These are phyloP conservation scores for Pseudozyma sp. DNA, from an alignment of 1,284 basidiomycete genomes.

Conservation along the genomic window DNA sequence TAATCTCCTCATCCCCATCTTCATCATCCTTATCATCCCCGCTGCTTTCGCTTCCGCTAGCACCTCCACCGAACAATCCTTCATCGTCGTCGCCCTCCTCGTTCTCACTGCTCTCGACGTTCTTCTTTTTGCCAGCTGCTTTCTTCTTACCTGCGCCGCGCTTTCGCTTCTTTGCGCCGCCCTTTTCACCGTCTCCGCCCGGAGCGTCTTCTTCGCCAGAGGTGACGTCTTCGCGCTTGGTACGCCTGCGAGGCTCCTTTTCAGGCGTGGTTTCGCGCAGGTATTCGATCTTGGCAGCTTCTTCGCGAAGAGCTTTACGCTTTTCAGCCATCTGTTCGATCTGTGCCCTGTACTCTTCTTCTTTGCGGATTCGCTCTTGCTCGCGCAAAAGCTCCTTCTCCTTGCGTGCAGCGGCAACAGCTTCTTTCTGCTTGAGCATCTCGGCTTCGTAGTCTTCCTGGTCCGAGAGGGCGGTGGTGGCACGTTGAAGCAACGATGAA, in stretches of 20 bases:
- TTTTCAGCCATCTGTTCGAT: conserved; percentile 61
- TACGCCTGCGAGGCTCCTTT: conserved; percentile 39
- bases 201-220: conserved; percentile 51
- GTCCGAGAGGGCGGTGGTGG: conserved; percentile 48
- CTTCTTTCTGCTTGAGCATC: conserved; percentile 46
- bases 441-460: conserved; percentile 58
- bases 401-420: conserved; percentile 48
- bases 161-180: conserved; percentile 27
- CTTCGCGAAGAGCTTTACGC: conserved; percentile 56
- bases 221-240: conserved; percentile 45
- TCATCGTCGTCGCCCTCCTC: conserved; percentile 42
- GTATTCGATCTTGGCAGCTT: conserved; percentile 63
- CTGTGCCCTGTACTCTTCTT: conserved; percentile 56
- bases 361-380: conserved; percentile 52
- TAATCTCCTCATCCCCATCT: conserved; percentile 54
- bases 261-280: conserved; percentile 51
- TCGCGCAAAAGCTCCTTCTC: conserved; percentile 59
- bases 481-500: conserved; percentile 55
- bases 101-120: conserved; percentile 32
- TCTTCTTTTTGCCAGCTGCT: conserved; percentile 38
- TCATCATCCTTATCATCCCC: conserved; percentile 32
- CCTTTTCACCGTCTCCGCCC: conserved; percentile 32
- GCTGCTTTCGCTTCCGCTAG: conserved; percentile 30
- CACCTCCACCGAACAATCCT: conserved; percentile 31
- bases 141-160: conserved; percentile 38